phyloP scores from a whole-genome alignment of 163 green algal genomes.

The Chlorella variabilis region DNA sequence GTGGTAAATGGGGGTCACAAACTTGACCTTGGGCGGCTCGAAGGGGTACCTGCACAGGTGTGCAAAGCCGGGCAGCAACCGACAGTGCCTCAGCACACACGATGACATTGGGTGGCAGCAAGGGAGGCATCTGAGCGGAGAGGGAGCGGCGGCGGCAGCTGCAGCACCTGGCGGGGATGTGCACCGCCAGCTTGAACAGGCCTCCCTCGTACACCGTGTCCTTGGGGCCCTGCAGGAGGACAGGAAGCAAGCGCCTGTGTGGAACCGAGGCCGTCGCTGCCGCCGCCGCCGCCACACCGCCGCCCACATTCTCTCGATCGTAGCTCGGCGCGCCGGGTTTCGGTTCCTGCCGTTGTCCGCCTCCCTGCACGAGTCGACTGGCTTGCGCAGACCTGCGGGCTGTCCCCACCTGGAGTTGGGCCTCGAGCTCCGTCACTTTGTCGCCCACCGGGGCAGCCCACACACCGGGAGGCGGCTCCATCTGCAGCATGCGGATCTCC shows the following conservation, averaged over 20 bases:
- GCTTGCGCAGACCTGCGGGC: too few species aligned
- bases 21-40: conserved; percentile 70
- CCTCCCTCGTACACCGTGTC: conserved; percentile 60
- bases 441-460: conserved; percentile 45
- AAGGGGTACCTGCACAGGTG: conserved; percentile 74
- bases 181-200: conserved; percentile 51
- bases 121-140: too few species aligned
- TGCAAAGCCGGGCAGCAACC: not conserved
- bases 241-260: not conserved
- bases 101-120: not conserved
- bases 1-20: conserved; percentile 70
- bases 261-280: too few species aligned
- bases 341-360: too few species aligned
- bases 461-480: conserved; percentile 58
- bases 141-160: not conserved
- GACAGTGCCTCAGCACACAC: not conserved
- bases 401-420: conserved; percentile 31
- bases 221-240: conserved; percentile 39
- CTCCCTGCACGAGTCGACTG: too few species aligned
- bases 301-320: too few species aligned
- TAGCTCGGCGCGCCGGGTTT: too few species aligned
- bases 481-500: conserved; percentile 59
- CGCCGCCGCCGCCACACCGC: too few species aligned
- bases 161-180: conserved; percentile 49
- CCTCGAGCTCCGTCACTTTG: conserved; percentile 49